Base-by-base conservation (phyloP, 2,329 filamentous ascomycete genomes). In the Thermothelomyces thermophilus region DNA sequence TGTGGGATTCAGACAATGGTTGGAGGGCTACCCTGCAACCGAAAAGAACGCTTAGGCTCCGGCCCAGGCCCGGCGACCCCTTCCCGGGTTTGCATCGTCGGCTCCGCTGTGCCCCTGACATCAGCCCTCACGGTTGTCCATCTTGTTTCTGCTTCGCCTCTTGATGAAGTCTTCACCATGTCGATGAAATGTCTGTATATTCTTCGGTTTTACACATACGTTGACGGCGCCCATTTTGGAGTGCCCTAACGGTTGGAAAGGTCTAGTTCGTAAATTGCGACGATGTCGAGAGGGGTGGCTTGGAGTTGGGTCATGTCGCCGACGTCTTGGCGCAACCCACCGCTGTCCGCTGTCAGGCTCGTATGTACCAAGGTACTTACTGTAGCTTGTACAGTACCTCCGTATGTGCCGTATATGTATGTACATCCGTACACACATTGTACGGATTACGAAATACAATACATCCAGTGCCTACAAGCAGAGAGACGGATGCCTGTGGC, bases 301-400 rank as follows among this genome's bases (percentile, higher is more conserved):
- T 37, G 41, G 30, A 36, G 31, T 42, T 41, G 36, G 37, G 34
- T 16, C 13, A 45, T 34, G 49, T 48, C 49, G 51, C 50, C 50
- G 52, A 52, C 36, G 47, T 50, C 55, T 55, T 58, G 56, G 54
- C 56, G 37, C 34, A 52, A 40, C 50, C 46, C 53, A 53, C 50
- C 50, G 17, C 20, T 46, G 40, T n/a, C n/a, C n/a, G n/a, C n/a
- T n/a, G n/a, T n/a, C n/a, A n/a, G n/a, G n/a, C n/a, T n/a, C n/a
- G n/a, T n/a, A n/a, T n/a, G n/a, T n/a, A n/a, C n/a, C n/a, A 34
- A 24, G 28, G 34, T 26, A 41, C 13, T 24, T n/a, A n/a, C n/a
- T n/a, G n/a, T n/a, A n/a, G n/a, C n/a, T n/a, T n/a, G n/a, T n/a
- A n/a, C n/a, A n/a, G n/a, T n/a, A n/a, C n/a, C n/a, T n/a, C n/a